Base-by-base conservation (phyloP, 768 basidiomycete species). In the Porpolomopsis calyptriformis region DNA sequence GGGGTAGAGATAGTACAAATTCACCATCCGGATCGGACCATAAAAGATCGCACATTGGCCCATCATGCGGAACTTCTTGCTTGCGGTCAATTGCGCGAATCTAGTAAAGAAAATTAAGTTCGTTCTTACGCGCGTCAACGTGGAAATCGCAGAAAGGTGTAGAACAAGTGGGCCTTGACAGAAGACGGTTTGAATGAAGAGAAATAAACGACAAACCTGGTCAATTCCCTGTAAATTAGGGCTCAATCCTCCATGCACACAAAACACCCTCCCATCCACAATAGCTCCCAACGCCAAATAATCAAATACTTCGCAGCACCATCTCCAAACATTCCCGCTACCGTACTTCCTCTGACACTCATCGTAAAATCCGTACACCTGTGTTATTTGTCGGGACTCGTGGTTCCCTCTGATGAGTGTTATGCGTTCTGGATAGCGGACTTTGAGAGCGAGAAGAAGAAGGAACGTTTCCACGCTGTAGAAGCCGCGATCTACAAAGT, bases 11-110 rank as follows among this genome's bases (percentile, higher is more conserved):
- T 49, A 19, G 34, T 11, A 31, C 16, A 18, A 27, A 59, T 74
- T 53, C 46, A 92, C 92, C 93, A 62, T 98, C 94, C 37, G 94
- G 94, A 70, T 98, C 94, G 49, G 93, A 96, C 94, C 94, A 98
- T n/a, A 98, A 71, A 2, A 98, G 70, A 65, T 98, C 94, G 58
- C 94, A 98, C 94, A 98, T 97, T 6, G 92, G 82, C 10, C 94
- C 94, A 59, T 98, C 94, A 62, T 98, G 94, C 22, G 94, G 94
- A 19, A 98, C 94, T 60, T 98, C 94, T 63, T 94, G 91, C 62
- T 93, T 92, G 26, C 94, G 69, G 69, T 97, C 93, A 55, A 98
- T 94, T 29, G 82, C 74, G 42, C 94, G 85, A 55, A 98, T 97
- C 92, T 87, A 33, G 44, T n/a, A 26, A 45, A 53, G 53, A 53